Base-by-base conservation (phyloP, 176 grass and related monocot genomes). In the Saccharum officinarum region DNA sequence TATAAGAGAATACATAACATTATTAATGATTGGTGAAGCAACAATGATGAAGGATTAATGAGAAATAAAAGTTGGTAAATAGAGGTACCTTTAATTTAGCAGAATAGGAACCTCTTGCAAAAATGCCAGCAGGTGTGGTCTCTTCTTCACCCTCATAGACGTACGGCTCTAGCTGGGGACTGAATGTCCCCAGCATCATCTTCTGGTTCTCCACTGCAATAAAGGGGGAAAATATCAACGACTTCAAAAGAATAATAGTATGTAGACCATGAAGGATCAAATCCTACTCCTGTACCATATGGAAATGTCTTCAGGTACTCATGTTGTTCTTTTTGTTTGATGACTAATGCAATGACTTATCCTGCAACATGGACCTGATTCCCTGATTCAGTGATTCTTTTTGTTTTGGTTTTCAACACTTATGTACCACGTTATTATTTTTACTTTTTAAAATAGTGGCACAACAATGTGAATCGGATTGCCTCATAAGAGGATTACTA, bases 131-230 rank as follows among this genome's bases (percentile, higher is more conserved):
- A 36, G 94, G 94, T 13, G 94, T 97, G 28, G 92, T 92, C 72
- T 97, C 94, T 87, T 97, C 92, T 92, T 97, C 87, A 60, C 90
- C 81, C 86, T 88, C 94, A 11, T 94, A 92, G 13, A 83, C 55
- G 41, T 97, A 97, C 69, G 91, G 87, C 61, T 97, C 94, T 63
- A 70, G 79, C 86, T 97, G 94, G 70, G 94, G 94, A 91, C 94
- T 97, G 81, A 97, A 97, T 54, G 94, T 97, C 41, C 94, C 94
- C 76, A 97, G 78, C 94, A 97, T 97, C 69, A 94, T 86, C 79
- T 97, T 97, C 67, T 88, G 90, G 82, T 94, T 88, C 63, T 94
- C 94, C 85, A 97, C 94, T 97, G 87, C 63, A 59, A 73, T 16
- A 73, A 82, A 3, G 10, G 23, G n/a, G 50, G 0, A 22, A 39